phyloP scores from a whole-genome alignment of 441 rosid genomes.

The Arabidopsis hybrid region DNA sequence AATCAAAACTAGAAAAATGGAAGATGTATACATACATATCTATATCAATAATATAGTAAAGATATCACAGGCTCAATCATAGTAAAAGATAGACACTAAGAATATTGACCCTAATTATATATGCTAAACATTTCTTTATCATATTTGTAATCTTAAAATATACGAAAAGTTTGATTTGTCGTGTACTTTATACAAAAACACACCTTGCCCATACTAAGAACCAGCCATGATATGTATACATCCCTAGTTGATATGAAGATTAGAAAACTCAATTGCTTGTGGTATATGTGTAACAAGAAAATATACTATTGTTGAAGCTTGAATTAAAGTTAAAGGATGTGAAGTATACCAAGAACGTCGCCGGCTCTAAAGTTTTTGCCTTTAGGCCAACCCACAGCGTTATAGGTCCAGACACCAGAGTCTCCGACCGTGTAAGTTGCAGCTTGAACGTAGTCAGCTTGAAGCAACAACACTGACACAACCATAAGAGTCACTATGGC shows the following conservation, averaged over 20 bases:
- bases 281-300: conserved; percentile 9
- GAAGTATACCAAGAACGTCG: conserved; percentile 56
- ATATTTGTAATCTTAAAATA: background rate
- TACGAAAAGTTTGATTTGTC: background rate
- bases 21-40: too few relatives aligned
- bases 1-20: too few relatives aligned
- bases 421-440: conserved; percentile 63
- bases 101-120: background rate
- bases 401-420: conserved; percentile 58
- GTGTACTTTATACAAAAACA: background rate
- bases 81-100: background rate
- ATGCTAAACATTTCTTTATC: background rate
- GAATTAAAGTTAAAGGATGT: background rate
- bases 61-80: background rate
- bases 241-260: background rate
- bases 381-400: conserved; percentile 58
- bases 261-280: background rate
- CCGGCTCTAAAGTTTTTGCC: conserved; percentile 77
- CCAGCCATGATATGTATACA: background rate
- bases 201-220: conserved; percentile 7
- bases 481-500: conserved; percentile 37
- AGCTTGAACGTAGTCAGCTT: conserved; percentile 45
- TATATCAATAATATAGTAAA: background rate
- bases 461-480: conserved; percentile 38
- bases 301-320: background rate